Percentiles rank a stretch among this genome's conserved stretches.
Evolutionary conservation across 495 filamentous ascomycete species (phyloP).

Genomic region (Xylaria telfairii): DNA sequence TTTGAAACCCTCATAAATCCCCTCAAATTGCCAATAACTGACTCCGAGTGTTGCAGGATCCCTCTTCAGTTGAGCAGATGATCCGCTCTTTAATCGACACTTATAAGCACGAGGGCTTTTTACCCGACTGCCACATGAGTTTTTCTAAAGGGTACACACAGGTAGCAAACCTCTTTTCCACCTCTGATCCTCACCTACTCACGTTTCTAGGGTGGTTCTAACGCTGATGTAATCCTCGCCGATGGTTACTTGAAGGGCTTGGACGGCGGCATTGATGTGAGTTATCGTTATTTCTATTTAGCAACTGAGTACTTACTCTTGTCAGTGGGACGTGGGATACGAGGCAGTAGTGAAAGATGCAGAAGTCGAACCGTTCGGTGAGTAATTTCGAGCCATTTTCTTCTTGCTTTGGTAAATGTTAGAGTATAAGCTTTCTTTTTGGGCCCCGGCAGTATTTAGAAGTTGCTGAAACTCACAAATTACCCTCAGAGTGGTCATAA

Average conservation of each 20-base stretch:
- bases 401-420: not conserved
- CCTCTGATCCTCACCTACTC: not conserved
- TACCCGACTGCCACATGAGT: slow-evolving; percentile 70
- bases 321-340: slow-evolving; percentile 70
- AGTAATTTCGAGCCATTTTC: not conserved
- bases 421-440: no score
- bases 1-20: no score
- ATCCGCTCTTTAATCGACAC: slow-evolving; percentile 74
- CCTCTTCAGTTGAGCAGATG: slow-evolving; percentile 67
- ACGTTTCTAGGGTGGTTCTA: slow-evolving; percentile 70
- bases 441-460: no score
- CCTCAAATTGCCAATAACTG: no score
- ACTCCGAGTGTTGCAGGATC: no score
- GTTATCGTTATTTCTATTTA: not conserved
- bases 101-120: slow-evolving; percentile 66
- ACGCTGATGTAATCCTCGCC: slow-evolving; percentile 75
- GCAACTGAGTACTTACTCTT: not conserved
- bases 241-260: slow-evolving; percentile 76
- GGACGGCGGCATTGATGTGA: slow-evolving; percentile 62
- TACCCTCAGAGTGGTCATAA: no score
- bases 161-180: slow-evolving; percentile 34
- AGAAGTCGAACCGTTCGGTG: slow-evolving; percentile 66
- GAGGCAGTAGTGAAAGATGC: slow-evolving; percentile 78
- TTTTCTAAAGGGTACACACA: slow-evolving; percentile 76
- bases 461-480: no score